Conservation (phyloP, 208 protist species). For the Entamoeba moshkovskii region DNA sequence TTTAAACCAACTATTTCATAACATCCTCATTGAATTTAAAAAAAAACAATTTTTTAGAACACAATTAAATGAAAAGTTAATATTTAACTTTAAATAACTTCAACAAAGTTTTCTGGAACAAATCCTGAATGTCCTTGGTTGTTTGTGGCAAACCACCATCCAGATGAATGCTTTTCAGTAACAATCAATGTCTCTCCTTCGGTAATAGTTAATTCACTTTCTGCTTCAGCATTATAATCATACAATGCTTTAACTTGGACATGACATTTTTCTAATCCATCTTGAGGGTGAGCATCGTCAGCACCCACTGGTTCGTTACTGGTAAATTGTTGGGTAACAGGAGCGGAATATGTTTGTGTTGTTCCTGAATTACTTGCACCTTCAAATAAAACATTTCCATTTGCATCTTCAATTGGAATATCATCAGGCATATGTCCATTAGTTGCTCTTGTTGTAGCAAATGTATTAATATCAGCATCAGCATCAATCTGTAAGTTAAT, state of each 20-base stretch:
- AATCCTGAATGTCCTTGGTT: not conserved
- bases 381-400: not conserved
- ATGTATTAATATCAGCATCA: not conserved
- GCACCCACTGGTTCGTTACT: not conserved
- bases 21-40: no score
- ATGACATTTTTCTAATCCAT: no score
- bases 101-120: not conserved
- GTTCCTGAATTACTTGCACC: not conserved
- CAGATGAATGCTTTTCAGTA: not conserved
- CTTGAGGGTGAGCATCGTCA: not conserved
- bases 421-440: not conserved
- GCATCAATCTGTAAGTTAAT: not conserved
- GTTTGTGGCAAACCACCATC: not conserved
- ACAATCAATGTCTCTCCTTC: not conserved
- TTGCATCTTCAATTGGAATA: not conserved
- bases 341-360: not conserved
- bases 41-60: no score
- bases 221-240: not conserved
- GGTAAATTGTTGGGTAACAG: not conserved
- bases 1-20: no score
- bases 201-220: not conserved
- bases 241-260: not conserved
- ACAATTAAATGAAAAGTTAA: no score
- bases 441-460: not conserved
- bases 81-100: not conserved